phyloP scores from a whole-genome alignment of 2,329 filamentous ascomycete genomes.

The Coniochaeta hoffmannii region DNA sequence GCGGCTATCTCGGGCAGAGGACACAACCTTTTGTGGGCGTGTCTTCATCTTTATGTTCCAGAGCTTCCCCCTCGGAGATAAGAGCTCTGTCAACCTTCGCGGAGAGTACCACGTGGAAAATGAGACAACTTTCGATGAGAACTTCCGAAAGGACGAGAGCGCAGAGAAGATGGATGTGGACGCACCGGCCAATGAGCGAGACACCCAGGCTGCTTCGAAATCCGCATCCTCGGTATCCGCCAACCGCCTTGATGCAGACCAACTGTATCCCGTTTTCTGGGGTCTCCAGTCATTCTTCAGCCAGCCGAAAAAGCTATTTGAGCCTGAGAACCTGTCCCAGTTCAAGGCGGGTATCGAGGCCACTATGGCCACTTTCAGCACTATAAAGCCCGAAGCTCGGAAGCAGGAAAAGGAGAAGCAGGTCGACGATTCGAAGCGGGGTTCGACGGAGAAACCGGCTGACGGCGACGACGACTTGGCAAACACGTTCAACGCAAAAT shows the following conservation, averaged over 20 bases:
- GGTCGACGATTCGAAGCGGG: constrained; percentile 55
- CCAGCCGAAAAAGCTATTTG: constrained; percentile 77
- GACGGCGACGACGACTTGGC: constrained; percentile 54
- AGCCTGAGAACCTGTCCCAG: constrained; percentile 60
- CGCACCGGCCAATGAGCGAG: constrained; percentile 29
- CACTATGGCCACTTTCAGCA: constrained; percentile 48
- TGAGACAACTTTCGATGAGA: constrained; percentile 73
- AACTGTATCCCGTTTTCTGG: constrained; percentile 91
- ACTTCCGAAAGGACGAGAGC: constrained; percentile 25
- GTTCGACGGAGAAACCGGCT: constrained; percentile 61
- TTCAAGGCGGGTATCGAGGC: constrained; percentile 74
- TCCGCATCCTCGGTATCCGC: constrained; percentile 28
- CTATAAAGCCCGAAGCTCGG: constrained; percentile 40
- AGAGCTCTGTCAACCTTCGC: constrained; percentile 91
- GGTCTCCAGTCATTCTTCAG: constrained; percentile 87
- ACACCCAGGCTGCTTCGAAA: constrained; percentile 29
- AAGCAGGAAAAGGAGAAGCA: constrained; percentile 31
- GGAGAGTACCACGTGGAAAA: constrained; percentile 97
- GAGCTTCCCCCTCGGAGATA: constrained; percentile 92
- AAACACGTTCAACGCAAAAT: constrained; percentile 90
- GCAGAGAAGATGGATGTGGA: constrained; percentile 63
- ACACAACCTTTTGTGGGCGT: constrained; percentile 92
- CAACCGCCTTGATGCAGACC: constrained; percentile 55
- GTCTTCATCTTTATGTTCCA: constrained; percentile 99
- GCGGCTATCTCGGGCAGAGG: constrained; percentile 87